These are phyloP conservation scores for Paspalum vaginatum DNA, from an alignment of 176 grass and related monocot species.

Conservation along the genomic window DNA sequence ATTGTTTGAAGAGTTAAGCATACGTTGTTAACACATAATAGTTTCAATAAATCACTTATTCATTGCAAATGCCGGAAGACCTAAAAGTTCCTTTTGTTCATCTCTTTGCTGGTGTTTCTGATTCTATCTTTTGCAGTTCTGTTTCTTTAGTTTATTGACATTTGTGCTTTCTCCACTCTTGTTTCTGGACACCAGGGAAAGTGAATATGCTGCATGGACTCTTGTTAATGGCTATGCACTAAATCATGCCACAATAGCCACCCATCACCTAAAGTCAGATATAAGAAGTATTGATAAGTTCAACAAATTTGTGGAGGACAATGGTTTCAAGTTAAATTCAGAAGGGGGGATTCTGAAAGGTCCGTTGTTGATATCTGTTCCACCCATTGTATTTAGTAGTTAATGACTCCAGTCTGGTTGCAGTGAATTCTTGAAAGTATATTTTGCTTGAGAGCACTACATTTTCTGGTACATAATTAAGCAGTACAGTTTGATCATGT, in stretches of 20 bases:
- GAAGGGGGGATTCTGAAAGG: conserved; percentile 93
- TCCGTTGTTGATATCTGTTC: conserved; percentile 36
- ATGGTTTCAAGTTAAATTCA: conserved; percentile 90
- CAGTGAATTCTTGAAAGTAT: background rate
- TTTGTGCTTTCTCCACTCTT: conserved; percentile 25
- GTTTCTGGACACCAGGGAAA: conserved; percentile 60
- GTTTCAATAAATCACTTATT: conserved; percentile 11
- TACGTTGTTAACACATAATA: conserved; percentile 18
- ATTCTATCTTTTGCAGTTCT: background rate
- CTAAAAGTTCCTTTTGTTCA: conserved; percentile 4
- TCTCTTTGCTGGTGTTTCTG: conserved; percentile 25
- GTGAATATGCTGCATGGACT: conserved; percentile 96
- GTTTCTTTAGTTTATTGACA: conserved; percentile 19
- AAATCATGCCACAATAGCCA: conserved; percentile 85
- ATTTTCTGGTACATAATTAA: conserved; percentile 24
- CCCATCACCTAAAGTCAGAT: conserved; percentile 74
- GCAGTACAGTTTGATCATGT: conserved; percentile 11
- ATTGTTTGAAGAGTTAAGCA: conserved; percentile 10
- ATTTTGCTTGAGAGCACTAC: conserved; percentile 8
- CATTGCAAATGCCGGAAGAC: conserved; percentile 14
- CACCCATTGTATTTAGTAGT: conserved; percentile 30
- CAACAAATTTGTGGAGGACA: conserved; percentile 89
- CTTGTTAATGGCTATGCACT: conserved; percentile 99
- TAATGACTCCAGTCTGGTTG: conserved; percentile 7
- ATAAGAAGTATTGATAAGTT: conserved; percentile 74